phyloP scores from a whole-genome alignment of 352 stramenopile genomes.

The Phytopythium ostracodes region DNA sequence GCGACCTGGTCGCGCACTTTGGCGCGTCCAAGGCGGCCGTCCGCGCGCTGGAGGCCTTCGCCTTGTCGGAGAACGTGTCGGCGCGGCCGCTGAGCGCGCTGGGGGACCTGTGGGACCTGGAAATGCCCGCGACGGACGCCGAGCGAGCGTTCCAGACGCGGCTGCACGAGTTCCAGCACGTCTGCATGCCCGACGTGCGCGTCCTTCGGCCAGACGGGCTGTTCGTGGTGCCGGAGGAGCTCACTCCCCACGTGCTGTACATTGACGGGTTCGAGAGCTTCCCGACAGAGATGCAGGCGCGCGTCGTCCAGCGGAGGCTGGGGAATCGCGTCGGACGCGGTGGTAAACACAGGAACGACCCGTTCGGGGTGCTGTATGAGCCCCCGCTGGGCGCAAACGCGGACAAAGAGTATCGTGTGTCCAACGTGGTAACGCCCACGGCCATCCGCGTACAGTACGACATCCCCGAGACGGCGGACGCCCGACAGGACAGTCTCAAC shows the following conservation, averaged over 20 bases:
- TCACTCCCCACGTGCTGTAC: conserved; percentile 46
- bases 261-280: conserved; percentile 73
- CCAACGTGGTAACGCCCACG: conserved; percentile 28
- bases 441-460: conserved; percentile 59
- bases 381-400: background rate
- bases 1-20: conserved; percentile 40
- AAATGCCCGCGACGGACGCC: conserved; percentile 29
- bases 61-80: conserved; percentile 7
- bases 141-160: conserved; percentile 51
- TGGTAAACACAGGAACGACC: conserved; percentile 26
- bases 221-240: conserved; percentile 32
- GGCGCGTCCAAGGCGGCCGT: conserved; percentile 17
- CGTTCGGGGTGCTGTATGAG: conserved; percentile 27
- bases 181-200: conserved; percentile 16
- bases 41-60: conserved; percentile 20
- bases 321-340: background rate
- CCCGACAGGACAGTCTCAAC: conserved; percentile 6
- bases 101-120: conserved; percentile 48
- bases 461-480: conserved; percentile 30
- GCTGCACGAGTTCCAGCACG: conserved; percentile 47
- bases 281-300: conserved; percentile 59
- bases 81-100: conserved; percentile 14
- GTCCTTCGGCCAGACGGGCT: conserved; percentile 38
- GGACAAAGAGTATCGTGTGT: conserved; percentile 8
- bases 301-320: conserved; percentile 26